Conservation (phyloP, 1,139 yeast species). For the Zygotorulaspora mrakii region DNA sequence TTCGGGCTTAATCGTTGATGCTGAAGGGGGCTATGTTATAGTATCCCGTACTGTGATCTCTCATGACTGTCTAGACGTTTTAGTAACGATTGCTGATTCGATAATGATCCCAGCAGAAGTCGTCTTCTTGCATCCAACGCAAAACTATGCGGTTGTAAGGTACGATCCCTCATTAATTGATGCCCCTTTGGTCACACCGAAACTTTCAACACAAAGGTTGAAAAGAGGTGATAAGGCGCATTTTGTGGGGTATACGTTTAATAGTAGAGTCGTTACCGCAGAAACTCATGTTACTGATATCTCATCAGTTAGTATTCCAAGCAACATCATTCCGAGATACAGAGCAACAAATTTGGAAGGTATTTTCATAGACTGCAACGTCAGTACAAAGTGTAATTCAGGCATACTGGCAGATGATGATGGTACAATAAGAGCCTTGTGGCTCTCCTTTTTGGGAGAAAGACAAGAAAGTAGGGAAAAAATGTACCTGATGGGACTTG, state of each 20-base stretch:
- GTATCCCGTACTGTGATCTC: conserved; percentile 79
- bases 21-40: conserved; percentile 71
- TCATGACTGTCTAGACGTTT: conserved; percentile 77
- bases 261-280: conserved; percentile 66
- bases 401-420: conserved; percentile 78
- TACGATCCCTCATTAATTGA: conserved; percentile 74
- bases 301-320: conserved; percentile 68
- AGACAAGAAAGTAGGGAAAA: conserved; percentile 53
- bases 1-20: conserved; percentile 78
- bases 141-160: conserved; percentile 77
- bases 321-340: conserved; percentile 71
- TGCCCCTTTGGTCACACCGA: conserved; percentile 62
- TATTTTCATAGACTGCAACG: conserved; percentile 65
- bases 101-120: conserved; percentile 77
- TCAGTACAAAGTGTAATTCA: conserved; percentile 70
- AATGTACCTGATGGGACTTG: conserved; percentile 77
- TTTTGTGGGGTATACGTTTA: conserved; percentile 76
- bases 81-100: conserved; percentile 80
- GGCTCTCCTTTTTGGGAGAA: conserved; percentile 82
- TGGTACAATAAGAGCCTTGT: conserved; percentile 76
- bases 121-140: conserved; percentile 81
- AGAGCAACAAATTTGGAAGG: conserved; percentile 84
- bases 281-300: conserved; percentile 76
- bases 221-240: conserved; percentile 71
- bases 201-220: conserved; percentile 54